Base-by-base conservation (phyloP, 75 land plant genomes). In the Larix kaempferi region DNA sequence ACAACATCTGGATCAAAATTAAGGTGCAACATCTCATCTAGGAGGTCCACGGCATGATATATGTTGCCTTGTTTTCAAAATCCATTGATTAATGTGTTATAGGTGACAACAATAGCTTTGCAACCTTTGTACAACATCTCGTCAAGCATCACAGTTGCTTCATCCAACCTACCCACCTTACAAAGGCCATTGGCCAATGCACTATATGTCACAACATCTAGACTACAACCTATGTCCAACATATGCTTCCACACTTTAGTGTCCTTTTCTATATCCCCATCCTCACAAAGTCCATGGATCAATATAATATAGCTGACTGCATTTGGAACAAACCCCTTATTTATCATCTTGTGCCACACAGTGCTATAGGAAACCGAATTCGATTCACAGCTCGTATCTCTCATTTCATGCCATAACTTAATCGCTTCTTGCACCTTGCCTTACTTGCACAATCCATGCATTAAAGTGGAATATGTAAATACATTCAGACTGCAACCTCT, bases 151-250 rank as follows among this genome's bases (percentile, higher is more conserved):
- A 85, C 84, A 61, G 86, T 41, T 22, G 87, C 92, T 69, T 86
- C 80, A 6, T 90, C 84, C 26, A 84, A 76, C 10, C 56, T 69
- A 12, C 90, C 90, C 19, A 77, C 84, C 65, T 76, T 80, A 57
- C 87, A 89, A 17, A 92, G 74, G 54, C 91, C 91, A 54, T 79
- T 78, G 29, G 89, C 89, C 87, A 89, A 79, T 17, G 92, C 73
- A 76, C 79, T 84, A 61, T 89, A 92, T 22, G 87, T 80, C 73
- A 89, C 89, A 49, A 80, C 85, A 83, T 88, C 90, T n/a, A 89
- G 86, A 17, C 58, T 81, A 72, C 54, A 73, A 15, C 88, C 91
- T 8, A 37, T 59, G 22, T 55, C 84, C 23, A 88, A 14, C 91
- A 92, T 89, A 22, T 85, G 83, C 35, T 80, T 80, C 88, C 91